Evolutionary conservation across 257 asterid genomes (phyloP), one percentile per base, ranked within the genome.

Genomic region (Solanum gandarillasii): DNA sequence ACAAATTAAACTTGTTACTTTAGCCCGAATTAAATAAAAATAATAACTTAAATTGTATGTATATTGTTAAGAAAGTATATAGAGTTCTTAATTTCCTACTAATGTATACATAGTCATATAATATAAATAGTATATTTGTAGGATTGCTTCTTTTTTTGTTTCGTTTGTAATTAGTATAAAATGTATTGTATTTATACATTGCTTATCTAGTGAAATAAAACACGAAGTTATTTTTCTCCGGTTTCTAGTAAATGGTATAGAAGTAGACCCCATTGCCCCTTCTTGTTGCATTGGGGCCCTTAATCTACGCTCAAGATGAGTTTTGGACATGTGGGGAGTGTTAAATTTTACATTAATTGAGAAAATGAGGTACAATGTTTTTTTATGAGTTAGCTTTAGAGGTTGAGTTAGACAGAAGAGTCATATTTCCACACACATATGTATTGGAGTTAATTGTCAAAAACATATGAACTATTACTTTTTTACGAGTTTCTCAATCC

Each of bases 401-500:
- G 16, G 16, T 62, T 62, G 32, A 62, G 16, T 21, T 60, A 3
- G 29, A 9, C 13, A 8, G 3, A 9, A 60, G 13, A 60, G 6
- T 2, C 27, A 60, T 60, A 60, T 23, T 60, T 23, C 0, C 27
- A 23, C 13, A 1, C 25, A 58, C 12, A 58, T 2, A 55, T 1
- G 0, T 18, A 52, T 52, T 9, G 6, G 12, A 23, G 68, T 60
- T 23, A 60, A 60, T 20, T 60, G 12, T 21, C 32, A 62, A n/a
- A 62, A 62, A n/a, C 4, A 1, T 0, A 60, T 58, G 3, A 60
- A 21, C 1, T 21, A 9, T 3, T 0, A 20, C 0, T 58, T 60
- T 60, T 60, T 8, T 9, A 60, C 0, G 68, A 60, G 2, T 60
- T 60, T 60, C 25, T 9, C 2, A 60, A 0, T 9, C 2, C 1